Evolutionary conservation across 78 protist species (phyloP).

Genomic region (Cavenderia fasciculata): DNA sequence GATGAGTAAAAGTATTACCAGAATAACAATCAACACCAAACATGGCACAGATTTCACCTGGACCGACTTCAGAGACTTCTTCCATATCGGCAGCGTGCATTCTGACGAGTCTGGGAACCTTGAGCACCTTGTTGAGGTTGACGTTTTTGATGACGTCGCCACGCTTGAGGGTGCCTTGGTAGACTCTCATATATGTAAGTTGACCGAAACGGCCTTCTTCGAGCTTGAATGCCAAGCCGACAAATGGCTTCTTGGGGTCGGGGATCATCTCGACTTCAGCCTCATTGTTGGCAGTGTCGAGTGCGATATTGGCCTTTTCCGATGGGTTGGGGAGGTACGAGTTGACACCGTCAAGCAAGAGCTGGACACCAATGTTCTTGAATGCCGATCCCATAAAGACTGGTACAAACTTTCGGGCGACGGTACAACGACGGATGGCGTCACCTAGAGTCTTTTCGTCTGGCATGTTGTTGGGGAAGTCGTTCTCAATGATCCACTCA

Average conservation of each 20-base stretch:
- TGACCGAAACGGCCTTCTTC: slow-evolving; percentile 94
- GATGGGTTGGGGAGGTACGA: slow-evolving; percentile 93
- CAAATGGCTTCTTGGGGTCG: slow-evolving; percentile 81
- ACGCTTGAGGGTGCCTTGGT: slow-evolving; percentile 89
- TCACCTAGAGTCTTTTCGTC: slow-evolving; percentile 2
- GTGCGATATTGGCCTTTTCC: slow-evolving; percentile 76
- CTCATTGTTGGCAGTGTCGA: slow-evolving; percentile 41
- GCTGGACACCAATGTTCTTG: slow-evolving; percentile 96
- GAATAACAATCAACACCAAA: slow-evolving; percentile 97
- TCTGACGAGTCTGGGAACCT: slow-evolving; percentile 91
- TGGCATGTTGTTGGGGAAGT: slow-evolving; percentile 69
- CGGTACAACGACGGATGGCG: slow-evolving; percentile 69
- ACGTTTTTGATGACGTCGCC: slow-evolving; percentile 88
- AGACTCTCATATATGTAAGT: slow-evolving; percentile 96
- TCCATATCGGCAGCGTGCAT: slow-evolving; percentile 96
- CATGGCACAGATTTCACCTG: slow-evolving; percentile 98
- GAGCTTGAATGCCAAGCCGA: slow-evolving; percentile 94
- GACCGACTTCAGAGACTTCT: slow-evolving; percentile 77
- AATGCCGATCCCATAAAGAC: slow-evolving; percentile 95
- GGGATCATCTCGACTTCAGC: slow-evolving; percentile 61
- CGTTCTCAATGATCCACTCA: slow-evolving; percentile 77
- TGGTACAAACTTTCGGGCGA: slow-evolving; percentile 86
- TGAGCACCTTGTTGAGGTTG: slow-evolving; percentile 73
- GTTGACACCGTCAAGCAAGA: slow-evolving; percentile 92
- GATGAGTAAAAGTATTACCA: slow-evolving; percentile 95